Base-by-base conservation (phyloP, 129 eudicot genomes). In the Tanacetum coccineum region DNA sequence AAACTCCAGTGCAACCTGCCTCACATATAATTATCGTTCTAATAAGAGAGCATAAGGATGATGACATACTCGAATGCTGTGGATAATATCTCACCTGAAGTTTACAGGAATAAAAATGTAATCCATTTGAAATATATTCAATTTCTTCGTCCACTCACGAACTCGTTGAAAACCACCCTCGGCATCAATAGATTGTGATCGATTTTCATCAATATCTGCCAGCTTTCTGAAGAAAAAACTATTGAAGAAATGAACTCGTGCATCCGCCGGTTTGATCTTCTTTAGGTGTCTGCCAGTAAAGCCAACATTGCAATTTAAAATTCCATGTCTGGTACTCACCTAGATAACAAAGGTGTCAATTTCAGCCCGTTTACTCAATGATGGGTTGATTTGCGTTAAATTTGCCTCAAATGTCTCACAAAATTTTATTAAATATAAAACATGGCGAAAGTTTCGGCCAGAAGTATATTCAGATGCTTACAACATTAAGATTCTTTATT, bases 1-100 rank as follows among this genome's bases (percentile, higher is more conserved):
- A 88, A 75, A 81, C 96, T 88, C 96, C 96, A 88, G 77, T 88
- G 96, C 67, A 85, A 75, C 73, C 96, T 88, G 88, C 44, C 78
- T 73, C 57, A n/a, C 44, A 39, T 61, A 62, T 13, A 66, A 36
- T n/a, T n/a, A n/a, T 7, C 1, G 71, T 67, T 49, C 30, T 54
- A 42, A 66, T 65, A 70, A 72, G 60, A 58, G 44, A 59, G 44
- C 30, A 49, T 20, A 28, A 39, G 1, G 26, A 50, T 48, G 62
- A 66, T 28, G 50, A 32, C 28, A 62, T 48, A 55, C 36, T 30
- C 66, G 48, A 30, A n/a, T n/a, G n/a, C n/a, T n/a, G n/a, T n/a
- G n/a, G 48, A 60, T 64, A 49, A 59, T 26, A 66, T 60, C 73
- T 82, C 64, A 88, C 96, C 96, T 83, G 78, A 85, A 88, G 75